These are phyloP conservation scores for Gastrolobium bilobum DNA, from an alignment of 306 rosid species.

Conservation along the genomic window DNA sequence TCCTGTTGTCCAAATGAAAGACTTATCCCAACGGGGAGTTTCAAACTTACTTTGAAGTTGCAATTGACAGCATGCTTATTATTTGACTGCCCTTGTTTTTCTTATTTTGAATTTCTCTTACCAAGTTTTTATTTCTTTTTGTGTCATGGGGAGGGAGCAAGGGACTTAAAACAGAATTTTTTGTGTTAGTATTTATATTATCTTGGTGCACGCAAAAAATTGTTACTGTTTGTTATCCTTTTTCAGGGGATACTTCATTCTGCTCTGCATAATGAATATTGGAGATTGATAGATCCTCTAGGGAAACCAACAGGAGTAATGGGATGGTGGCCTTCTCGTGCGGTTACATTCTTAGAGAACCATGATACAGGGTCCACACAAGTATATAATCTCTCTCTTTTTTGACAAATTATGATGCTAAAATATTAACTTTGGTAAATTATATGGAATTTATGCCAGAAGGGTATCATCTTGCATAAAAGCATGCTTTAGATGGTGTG, in stretches of 20 bases:
- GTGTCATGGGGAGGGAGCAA: neutral
- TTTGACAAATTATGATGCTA: slow-evolving; percentile 27
- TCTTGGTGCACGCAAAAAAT: slow-evolving; percentile 1
- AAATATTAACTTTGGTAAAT: neutral
- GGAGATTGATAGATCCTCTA: slow-evolving; percentile 83
- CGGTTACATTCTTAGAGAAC: slow-evolving; percentile 87
- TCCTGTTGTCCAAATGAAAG: slow-evolving; percentile 4
- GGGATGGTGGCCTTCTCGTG: slow-evolving; percentile 96
- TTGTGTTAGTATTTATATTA: slow-evolving; percentile 13
- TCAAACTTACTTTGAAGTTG: neutral
- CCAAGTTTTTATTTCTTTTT: slow-evolving; percentile 28
- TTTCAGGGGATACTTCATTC: slow-evolving; percentile 81
- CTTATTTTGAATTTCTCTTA: slow-evolving; percentile 14
- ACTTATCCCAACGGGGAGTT: neutral
- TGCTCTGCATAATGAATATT: slow-evolving; percentile 76
- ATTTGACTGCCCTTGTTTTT: slow-evolving; percentile 29
- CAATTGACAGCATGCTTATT: neutral
- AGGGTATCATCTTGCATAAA: neutral
- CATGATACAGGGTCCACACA: slow-evolving; percentile 94
- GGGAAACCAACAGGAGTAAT: slow-evolving; percentile 87
- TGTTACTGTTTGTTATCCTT: slow-evolving; percentile 32
- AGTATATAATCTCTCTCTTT: slow-evolving; percentile 54
- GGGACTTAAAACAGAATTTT: neutral
- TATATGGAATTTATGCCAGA: slow-evolving; percentile 15
- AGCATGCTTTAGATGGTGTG: slow-evolving; percentile 21